Percentiles rank a stretch among this genome's conserved stretches.
phyloP scores from a whole-genome alignment of 768 basidiomycete species.

The Xerocomus potaroensis region DNA sequence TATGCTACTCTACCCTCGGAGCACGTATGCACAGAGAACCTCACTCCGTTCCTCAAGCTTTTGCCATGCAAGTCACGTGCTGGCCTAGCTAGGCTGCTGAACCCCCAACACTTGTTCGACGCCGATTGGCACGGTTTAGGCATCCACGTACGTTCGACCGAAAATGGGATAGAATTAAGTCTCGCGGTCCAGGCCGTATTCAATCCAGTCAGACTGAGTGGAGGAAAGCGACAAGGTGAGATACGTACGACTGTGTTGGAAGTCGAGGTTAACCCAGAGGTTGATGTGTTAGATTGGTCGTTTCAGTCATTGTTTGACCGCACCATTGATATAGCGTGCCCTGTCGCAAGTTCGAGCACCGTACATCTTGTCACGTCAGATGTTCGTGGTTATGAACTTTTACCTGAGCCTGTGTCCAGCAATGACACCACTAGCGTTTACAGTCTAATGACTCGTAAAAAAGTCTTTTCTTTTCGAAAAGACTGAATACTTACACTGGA shows the following conservation, averaged over 20 bases:
- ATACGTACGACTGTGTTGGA: neutral
- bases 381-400: conserved; percentile 40
- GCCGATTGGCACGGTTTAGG: conserved; percentile 91
- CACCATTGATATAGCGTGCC: conserved; percentile 58
- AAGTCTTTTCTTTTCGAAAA: neutral
- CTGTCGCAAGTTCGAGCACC: conserved; percentile 59
- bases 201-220: conserved; percentile 62
- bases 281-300: conserved; percentile 59
- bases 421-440: conserved; percentile 41
- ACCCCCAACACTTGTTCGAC: conserved; percentile 83
- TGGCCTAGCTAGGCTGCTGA: conserved; percentile 77
- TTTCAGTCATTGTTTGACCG: conserved; percentile 65
- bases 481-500: neutral
- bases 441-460: conserved; percentile 44
- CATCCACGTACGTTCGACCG: conserved; percentile 66
- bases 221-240: conserved; percentile 53
- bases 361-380: conserved; percentile 48
- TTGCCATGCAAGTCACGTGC: conserved; percentile 89
- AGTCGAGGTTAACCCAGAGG: conserved; percentile 3
- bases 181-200: conserved; percentile 73
- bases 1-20: conserved; percentile 80
- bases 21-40: conserved; percentile 94
- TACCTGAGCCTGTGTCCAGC: conserved; percentile 46
- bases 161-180: conserved; percentile 57
- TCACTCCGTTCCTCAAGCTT: conserved; percentile 93